A percentile compares a stretch with the other conserved stretches of the same genome.
Conservation (phyloP, 495 filamentous ascomycete genomes). For the Aspergillus leporis region DNA sequence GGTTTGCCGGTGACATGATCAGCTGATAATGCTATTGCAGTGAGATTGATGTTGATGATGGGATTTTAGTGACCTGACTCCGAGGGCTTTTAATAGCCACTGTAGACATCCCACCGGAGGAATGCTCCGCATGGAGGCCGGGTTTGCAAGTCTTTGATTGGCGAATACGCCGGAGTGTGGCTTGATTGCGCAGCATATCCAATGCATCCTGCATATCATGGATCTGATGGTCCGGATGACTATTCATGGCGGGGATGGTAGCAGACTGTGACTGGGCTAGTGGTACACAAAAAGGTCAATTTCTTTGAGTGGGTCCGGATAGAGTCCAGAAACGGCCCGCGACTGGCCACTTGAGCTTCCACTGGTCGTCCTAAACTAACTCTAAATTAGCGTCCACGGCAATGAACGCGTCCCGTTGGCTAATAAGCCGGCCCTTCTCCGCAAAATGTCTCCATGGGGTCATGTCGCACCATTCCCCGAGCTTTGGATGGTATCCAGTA, state of each 20-base stretch:
- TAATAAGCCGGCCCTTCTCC: background rate
- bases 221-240: background rate
- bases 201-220: background rate
- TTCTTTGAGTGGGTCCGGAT: background rate
- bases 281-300: background rate
- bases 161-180: background rate
- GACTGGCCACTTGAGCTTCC: background rate
- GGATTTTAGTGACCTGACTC: background rate
- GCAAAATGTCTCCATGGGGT: background rate
- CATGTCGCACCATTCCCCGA: background rate
- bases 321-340: background rate
- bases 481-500: background rate
- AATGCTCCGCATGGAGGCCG: background rate
- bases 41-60: background rate
- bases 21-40: background rate
- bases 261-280: background rate
- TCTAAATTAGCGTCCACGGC: background rate
- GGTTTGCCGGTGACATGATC: background rate
- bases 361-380: background rate
- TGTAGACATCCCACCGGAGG: background rate
- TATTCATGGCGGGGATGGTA: background rate
- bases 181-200: background rate
- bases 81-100: background rate
- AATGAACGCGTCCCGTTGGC: background rate
- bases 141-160: background rate